Base-by-base conservation (phyloP, 345 rosid genomes). In the Syzygium aqueum region DNA sequence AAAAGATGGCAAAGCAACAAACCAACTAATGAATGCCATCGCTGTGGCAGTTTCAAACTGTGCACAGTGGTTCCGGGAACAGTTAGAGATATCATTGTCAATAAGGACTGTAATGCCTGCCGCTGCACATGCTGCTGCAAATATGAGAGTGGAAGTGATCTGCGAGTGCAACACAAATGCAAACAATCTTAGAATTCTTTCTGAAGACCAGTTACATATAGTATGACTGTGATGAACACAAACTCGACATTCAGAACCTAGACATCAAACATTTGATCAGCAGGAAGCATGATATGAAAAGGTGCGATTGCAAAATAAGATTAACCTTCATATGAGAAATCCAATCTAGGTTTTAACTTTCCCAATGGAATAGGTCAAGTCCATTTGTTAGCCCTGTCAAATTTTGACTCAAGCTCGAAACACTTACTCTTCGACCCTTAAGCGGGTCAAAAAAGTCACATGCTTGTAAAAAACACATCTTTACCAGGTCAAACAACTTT, bases 31-130 rank as follows among this genome's bases (percentile, higher is more conserved):
- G 90, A 94, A 95, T 82, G 98, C 96, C 98, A 94, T 93, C 33
- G 94, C 94, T 2, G 96, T 95, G 25, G 98, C 94, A 54, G 94
- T 92, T 94, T 95, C 95, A 84, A 95, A 95, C 89, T 93, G 95
- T 23, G 87, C 43, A 23, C 96, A 95, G 85, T 95, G 96, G 87
- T 95, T 94, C 28, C 78, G 51, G 1, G 89, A 73, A 89, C 98
- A 95, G 89, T 85, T 90, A 50, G 52, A 80, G 27, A 95, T 93
- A 91, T 95, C 96, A 65, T 95, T 95, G 93, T 94, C 94, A 13
- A 94, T 95, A 52, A 95, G 98, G 84, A 95, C 96, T 28, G 98
- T 95, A 86, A 95, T 95, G 85, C 96, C 98, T 1, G 98, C 96
- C 37, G 98, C 92, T 27, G 96, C 96, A 88, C 96, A 95, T 59